These are phyloP conservation scores for Syncephalastrum racemosum DNA, from an alignment of 371 early-diverging fungal genomes.

Conservation along the genomic window DNA sequence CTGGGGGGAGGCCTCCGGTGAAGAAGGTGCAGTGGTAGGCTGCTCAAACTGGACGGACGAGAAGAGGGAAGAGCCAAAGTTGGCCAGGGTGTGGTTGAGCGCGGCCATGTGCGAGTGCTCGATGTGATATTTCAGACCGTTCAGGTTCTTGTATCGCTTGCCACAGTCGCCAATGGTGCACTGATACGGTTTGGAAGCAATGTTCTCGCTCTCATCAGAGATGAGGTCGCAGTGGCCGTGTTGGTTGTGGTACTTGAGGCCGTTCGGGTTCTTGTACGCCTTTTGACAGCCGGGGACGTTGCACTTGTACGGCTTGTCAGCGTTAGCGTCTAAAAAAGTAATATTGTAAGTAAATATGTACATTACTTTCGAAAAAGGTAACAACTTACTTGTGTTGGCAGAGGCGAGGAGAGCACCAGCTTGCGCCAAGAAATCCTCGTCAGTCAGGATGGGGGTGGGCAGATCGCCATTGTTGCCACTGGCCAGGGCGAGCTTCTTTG, in stretches of 20 bases:
- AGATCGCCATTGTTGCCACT: slow-evolving; percentile 18
- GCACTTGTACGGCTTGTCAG: slow-evolving; percentile 84
- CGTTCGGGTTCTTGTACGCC: slow-evolving; percentile 98
- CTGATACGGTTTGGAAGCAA: slow-evolving; percentile 73
- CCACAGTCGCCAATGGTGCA: slow-evolving; percentile 53
- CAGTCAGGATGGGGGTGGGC: slow-evolving; percentile 32
- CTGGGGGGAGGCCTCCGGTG: slow-evolving; percentile 16
- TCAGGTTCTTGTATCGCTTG: slow-evolving; percentile 74
- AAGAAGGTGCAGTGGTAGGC: slow-evolving; percentile 3
- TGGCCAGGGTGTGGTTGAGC: slow-evolving; percentile 47
- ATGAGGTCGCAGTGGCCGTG: slow-evolving; percentile 74
- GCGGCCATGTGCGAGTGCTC: slow-evolving; percentile 79
- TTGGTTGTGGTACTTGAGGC: slow-evolving; percentile 94
- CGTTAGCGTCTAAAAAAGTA: slow-evolving; percentile 27
- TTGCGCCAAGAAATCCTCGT: slow-evolving; percentile 53
- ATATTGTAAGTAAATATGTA: slow-evolving; percentile 5
- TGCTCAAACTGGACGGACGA: slow-evolving; percentile 14
- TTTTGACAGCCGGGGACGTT: slow-evolving; percentile 91
- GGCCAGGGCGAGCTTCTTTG: slow-evolving; percentile 46
- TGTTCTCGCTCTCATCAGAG: slow-evolving; percentile 43
- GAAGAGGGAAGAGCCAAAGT: slow-evolving; percentile 42
- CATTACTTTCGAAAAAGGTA: not conserved
- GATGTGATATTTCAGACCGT: slow-evolving; percentile 97
- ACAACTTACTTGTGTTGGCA: slow-evolving; percentile 30
- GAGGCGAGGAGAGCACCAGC: slow-evolving; percentile 49